Conservation (phyloP, 768 basidiomycete species). For the Suillus cothurnatus region DNA sequence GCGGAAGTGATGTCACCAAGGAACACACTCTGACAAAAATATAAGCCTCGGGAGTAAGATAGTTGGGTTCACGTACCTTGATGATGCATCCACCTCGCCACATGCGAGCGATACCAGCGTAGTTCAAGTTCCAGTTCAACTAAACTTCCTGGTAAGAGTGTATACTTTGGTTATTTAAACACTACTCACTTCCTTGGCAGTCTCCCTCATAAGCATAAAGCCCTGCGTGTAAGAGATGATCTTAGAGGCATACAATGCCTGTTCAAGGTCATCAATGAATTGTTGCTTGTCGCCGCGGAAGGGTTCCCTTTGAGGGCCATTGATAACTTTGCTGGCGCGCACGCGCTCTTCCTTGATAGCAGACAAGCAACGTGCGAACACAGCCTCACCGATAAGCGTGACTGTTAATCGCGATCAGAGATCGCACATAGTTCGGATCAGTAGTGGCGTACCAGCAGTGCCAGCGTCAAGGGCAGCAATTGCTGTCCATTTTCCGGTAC, state of each 20-base stretch:
- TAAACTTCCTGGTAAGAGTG: slow-evolving; percentile 27
- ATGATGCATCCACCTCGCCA: slow-evolving; percentile 99
- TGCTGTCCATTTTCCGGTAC: slow-evolving; percentile 99
- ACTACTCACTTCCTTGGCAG: slow-evolving; percentile 79
- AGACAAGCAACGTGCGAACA: slow-evolving; percentile 97
- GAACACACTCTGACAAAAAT: slow-evolving; percentile 74
- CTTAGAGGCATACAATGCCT: slow-evolving; percentile 98
- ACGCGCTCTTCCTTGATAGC: slow-evolving; percentile 95
- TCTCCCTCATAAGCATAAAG: slow-evolving; percentile 99
- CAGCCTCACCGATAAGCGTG: slow-evolving; percentile 98
- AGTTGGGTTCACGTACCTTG: slow-evolving; percentile 56
- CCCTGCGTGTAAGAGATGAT: slow-evolving; percentile 99
- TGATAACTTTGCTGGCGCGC: slow-evolving; percentile 88
- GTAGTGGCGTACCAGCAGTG: slow-evolving; percentile 61
- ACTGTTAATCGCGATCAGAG: slow-evolving; percentile 48
- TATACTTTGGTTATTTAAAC: not conserved
- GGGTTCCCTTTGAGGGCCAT: slow-evolving; percentile 87
- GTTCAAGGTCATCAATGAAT: slow-evolving; percentile 99
- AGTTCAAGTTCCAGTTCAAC: slow-evolving; percentile 92
- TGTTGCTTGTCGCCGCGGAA: slow-evolving; percentile 99
- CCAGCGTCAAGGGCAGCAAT: slow-evolving; percentile 95
- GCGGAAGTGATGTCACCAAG: slow-evolving; percentile 90
- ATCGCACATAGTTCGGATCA: slow-evolving; percentile 12
- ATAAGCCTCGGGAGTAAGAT: slow-evolving; percentile 19
- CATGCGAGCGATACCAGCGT: slow-evolving; percentile 97